These are phyloP conservation scores for Kitagawia praeruptora DNA, from an alignment of 129 eudicot species.

Conservation along the genomic window DNA sequence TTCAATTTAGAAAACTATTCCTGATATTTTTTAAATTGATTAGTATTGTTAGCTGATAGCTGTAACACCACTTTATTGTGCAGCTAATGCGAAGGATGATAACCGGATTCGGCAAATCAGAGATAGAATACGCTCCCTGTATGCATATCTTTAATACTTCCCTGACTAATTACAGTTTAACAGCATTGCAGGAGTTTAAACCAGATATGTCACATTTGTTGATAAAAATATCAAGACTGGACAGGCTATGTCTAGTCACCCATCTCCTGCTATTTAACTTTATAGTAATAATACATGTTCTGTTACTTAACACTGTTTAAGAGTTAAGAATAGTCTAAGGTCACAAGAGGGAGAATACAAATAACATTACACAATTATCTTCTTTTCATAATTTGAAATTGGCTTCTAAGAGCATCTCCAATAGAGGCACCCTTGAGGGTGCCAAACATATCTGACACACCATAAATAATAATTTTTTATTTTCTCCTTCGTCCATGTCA, in stretches of 20 bases:
- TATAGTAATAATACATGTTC: background rate
- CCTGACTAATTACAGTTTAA: background rate
- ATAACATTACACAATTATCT: background rate
- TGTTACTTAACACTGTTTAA: background rate
- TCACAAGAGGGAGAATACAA: background rate
- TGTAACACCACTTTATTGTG: conserved; percentile 7
- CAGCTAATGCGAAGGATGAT: conserved; percentile 59
- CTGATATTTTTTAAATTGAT: background rate
- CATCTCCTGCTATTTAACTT: background rate
- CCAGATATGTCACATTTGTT: background rate
- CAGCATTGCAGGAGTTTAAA: background rate
- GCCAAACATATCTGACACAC: too few relatives aligned
- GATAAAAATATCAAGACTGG: background rate
- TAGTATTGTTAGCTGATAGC: conserved; percentile 6
- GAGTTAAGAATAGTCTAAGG: background rate
- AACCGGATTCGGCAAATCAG: conserved; percentile 71
- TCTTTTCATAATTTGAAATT: background rate
- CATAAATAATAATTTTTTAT: too few relatives aligned
- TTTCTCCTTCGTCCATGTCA: too few relatives aligned
- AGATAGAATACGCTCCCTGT: conserved; percentile 64
- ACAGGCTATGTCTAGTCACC: background rate
- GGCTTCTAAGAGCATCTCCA: background rate
- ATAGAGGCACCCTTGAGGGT: too few relatives aligned
- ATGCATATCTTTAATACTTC: conserved; percentile 18
- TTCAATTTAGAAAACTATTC: conserved; percentile 6